Percentiles rank a stretch among this genome's conserved stretches.
These are phyloP conservation scores for Pseudogymnoascus sp. DNA, from an alignment of 2,329 filamentous ascomycete genomes.

Conservation along the genomic window DNA sequence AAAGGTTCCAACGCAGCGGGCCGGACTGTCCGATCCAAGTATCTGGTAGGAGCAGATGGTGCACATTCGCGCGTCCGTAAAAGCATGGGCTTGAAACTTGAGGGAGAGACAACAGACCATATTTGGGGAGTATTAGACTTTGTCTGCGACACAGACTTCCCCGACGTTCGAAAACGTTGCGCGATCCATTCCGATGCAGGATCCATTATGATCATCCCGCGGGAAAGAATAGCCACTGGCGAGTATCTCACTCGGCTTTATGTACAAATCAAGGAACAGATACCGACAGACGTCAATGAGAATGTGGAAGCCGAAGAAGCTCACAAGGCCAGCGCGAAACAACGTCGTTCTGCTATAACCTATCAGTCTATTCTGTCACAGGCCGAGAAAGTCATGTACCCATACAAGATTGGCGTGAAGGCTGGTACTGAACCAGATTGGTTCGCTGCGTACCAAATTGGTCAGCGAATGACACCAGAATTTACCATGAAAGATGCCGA, in stretches of 20 bases:
- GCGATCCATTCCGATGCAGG: constrained; percentile 48
- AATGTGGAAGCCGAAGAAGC: constrained; percentile 25
- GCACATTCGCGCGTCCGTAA: constrained; percentile 45
- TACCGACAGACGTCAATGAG: constrained; percentile 26
- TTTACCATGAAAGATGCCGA: constrained; percentile 28
- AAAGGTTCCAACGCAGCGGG: constrained; percentile 48
- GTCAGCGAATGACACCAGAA: constrained; percentile 49
- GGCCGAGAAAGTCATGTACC: constrained; percentile 50
- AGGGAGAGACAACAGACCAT: constrained; percentile 50
- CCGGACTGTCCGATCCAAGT: constrained; percentile 50
- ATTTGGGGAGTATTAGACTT: constrained; percentile 52
- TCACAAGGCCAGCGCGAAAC: constrained; percentile 26
- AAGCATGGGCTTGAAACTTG: constrained; percentile 45
- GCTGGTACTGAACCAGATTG: constrained; percentile 62
- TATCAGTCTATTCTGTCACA: constrained; percentile 62
- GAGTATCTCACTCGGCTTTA: constrained; percentile 51
- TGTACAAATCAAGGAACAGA: constrained; percentile 45
- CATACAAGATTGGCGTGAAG: constrained; percentile 49
- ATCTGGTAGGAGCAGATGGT: constrained; percentile 55
- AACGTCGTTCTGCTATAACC: constrained; percentile 30
- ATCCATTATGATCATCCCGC: constrained; percentile 53
- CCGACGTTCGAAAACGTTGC: constrained; percentile 52
- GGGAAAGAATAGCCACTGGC: constrained; percentile 38
- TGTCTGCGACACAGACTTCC: constrained; percentile 36
- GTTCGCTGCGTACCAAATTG: constrained; percentile 53